Evolutionary conservation across 2,329 filamentous ascomycete species (phyloP).

Genomic region (Akanthomyces dipterigenus): DNA sequence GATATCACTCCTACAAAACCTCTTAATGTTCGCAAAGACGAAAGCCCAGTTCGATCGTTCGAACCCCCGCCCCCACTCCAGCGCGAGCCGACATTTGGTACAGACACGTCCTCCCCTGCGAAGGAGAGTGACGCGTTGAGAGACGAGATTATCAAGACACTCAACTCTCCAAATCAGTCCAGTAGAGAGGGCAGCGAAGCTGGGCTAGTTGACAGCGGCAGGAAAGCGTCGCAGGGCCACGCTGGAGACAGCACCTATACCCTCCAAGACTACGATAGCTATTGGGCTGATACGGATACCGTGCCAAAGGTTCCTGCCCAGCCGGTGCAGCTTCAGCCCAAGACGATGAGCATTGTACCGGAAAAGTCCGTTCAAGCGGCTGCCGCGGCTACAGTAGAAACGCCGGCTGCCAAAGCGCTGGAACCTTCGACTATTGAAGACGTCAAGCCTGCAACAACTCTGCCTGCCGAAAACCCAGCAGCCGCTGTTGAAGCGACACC

Average conservation of each 20-base stretch:
- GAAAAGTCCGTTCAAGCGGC: not conserved
- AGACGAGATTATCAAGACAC: slow-evolving; percentile 67
- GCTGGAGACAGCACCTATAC: slow-evolving; percentile 55
- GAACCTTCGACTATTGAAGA: not conserved
- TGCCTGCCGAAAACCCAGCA: not conserved
- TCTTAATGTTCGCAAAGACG: slow-evolving; percentile 35
- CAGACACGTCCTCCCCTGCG: slow-evolving; percentile 45
- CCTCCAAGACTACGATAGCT: slow-evolving; percentile 60
- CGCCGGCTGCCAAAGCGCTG: not conserved
- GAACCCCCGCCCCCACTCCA: slow-evolving; percentile 29
- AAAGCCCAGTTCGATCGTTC: slow-evolving; percentile 28
- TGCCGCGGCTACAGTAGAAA: not conserved
- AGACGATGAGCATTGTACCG: not conserved
- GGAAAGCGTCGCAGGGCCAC: slow-evolving; percentile 4
- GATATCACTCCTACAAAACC: slow-evolving; percentile 38
- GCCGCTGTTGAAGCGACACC: not conserved
- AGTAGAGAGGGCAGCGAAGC: not conserved
- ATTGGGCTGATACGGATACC: slow-evolving; percentile 43
- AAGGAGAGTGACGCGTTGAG: slow-evolving; percentile 65
- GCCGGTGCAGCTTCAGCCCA: not conserved
- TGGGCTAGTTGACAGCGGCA: not conserved
- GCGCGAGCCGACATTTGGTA: slow-evolving; percentile 40
- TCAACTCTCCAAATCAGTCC: slow-evolving; percentile 40
- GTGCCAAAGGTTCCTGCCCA: not conserved
- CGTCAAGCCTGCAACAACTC: not conserved